These are phyloP conservation scores for Rutstroemia sydowiana DNA, from an alignment of 2,329 filamentous ascomycete species.

Conservation along the genomic window DNA sequence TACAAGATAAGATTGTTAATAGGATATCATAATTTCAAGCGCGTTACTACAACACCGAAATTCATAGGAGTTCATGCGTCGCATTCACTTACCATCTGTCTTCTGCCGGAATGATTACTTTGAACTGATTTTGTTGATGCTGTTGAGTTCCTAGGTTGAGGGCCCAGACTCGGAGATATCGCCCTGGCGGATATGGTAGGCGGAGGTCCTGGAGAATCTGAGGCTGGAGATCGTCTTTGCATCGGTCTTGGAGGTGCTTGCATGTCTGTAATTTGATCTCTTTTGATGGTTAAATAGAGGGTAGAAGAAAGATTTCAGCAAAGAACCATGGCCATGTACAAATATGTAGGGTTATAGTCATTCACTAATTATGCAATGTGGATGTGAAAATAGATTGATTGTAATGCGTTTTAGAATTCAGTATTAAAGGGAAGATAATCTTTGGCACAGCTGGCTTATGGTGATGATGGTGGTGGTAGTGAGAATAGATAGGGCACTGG, in stretches of 20 bases:
- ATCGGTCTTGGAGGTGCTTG: conserved; percentile 48
- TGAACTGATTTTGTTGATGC: conserved; percentile 56
- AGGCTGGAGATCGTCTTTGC: conserved; percentile 57
- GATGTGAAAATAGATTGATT: too few relatives aligned
- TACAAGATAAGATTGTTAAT: conserved; percentile 13
- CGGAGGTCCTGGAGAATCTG: conserved; percentile 48
- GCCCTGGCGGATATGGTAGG: conserved; percentile 47
- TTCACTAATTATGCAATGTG: neutral
- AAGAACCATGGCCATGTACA: conserved; percentile 11
- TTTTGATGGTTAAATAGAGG: neutral
- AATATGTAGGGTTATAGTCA: neutral
- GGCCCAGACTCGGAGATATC: conserved; percentile 47
- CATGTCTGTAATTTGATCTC: conserved; percentile 33
- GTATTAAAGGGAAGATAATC: too few relatives aligned
- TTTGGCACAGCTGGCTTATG: too few relatives aligned
- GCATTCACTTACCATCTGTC: conserved; percentile 49
- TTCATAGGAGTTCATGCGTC: neutral
- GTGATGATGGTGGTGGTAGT: too few relatives aligned
- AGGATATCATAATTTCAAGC: neutral
- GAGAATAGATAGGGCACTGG: neutral
- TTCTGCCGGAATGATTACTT: conserved; percentile 41
- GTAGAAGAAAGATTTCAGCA: conserved; percentile 5
- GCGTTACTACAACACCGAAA: neutral
- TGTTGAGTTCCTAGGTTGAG: conserved; percentile 57
- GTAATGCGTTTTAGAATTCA: too few relatives aligned